Percentiles rank a stretch among this genome's conserved stretches.
Conservation (phyloP, 805 yeast species). For the Clavispora asparagi region DNA sequence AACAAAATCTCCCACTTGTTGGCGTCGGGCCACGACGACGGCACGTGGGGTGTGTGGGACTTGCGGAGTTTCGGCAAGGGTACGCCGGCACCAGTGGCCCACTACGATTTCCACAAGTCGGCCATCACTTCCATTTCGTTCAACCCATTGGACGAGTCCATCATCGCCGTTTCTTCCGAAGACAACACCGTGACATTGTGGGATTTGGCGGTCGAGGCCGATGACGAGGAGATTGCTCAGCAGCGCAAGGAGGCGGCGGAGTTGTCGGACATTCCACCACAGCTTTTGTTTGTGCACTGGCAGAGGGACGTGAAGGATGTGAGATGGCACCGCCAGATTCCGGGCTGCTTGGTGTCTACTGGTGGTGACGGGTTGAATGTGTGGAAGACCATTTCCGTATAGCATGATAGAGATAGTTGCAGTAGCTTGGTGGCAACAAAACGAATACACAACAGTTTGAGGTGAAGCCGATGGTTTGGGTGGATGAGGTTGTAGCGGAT, state of each 20-base stretch:
- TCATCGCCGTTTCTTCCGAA: constrained; percentile 91
- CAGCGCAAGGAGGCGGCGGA: constrained; percentile 77
- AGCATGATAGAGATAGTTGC: constrained; percentile 12
- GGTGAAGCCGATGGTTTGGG: too few species aligned
- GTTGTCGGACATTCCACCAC: constrained; percentile 89
- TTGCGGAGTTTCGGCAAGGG: constrained; percentile 67
- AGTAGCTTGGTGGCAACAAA: too few species aligned
- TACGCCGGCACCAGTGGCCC: constrained; percentile 79
- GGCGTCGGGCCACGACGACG: constrained; percentile 97
- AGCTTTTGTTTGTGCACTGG: constrained; percentile 95
- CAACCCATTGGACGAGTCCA: constrained; percentile 93
- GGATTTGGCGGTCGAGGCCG: constrained; percentile 99
- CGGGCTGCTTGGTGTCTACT: constrained; percentile 90
- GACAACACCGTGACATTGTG: constrained; percentile 96
- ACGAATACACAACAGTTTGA: too few species aligned
- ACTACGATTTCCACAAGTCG: constrained; percentile 90
- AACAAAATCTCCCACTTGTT: constrained; percentile 77
- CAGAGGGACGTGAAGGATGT: constrained; percentile 97
- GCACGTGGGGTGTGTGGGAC: constrained; percentile 98
- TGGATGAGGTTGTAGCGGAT: too few species aligned
- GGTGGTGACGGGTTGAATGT: constrained; percentile 93
- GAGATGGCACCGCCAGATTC: constrained; percentile 96
- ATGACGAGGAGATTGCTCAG: constrained; percentile 86
- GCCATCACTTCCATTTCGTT: constrained; percentile 91
- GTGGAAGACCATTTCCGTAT: constrained; percentile 96